Conservation (phyloP, 2,329 filamentous ascomycete genomes). For the Lecanicillium sp. region DNA sequence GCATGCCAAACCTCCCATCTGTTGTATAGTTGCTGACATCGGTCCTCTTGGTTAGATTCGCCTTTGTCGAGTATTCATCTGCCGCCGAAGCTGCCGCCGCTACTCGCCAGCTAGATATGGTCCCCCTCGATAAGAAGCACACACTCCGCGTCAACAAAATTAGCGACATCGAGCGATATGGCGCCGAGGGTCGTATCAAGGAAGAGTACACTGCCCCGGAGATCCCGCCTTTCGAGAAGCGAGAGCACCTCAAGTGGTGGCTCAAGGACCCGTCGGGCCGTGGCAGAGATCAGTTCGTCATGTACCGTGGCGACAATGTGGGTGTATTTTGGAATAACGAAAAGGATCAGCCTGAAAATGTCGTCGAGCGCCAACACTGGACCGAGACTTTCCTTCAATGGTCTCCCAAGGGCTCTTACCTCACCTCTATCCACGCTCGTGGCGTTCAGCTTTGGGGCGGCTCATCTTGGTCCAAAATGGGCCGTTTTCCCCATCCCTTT, state of each 20-base stretch:
- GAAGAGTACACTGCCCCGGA: conserved; percentile 80
- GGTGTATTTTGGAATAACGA: conserved; percentile 99
- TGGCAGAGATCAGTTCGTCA: conserved; percentile 89
- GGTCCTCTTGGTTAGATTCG: conserved; percentile 57
- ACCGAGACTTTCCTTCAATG: conserved; percentile 97
- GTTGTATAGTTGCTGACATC: conserved; percentile 1
- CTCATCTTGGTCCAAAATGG: conserved; percentile 78
- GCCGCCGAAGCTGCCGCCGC: conserved; percentile 84
- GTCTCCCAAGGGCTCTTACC: conserved; percentile 90
- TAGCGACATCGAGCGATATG: conserved; percentile 94
- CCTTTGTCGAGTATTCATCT: conserved; percentile 93
- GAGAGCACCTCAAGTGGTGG: conserved; percentile 92
- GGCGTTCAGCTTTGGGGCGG: conserved; percentile 98
- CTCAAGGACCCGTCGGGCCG: conserved; percentile 71
- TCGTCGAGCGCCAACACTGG: conserved; percentile 93
- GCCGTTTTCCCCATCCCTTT: conserved; percentile 88
- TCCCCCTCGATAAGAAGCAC: conserved; percentile 93
- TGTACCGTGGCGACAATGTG: conserved; percentile 87
- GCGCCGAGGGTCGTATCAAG: conserved; percentile 85
- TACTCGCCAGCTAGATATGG: conserved; percentile 78
- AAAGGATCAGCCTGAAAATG: conserved; percentile 76
- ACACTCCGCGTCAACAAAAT: conserved; percentile 95
- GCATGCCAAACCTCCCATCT: conserved; percentile 8
- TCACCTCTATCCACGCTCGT: conserved; percentile 91
- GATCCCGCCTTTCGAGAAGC: conserved; percentile 84